These are phyloP conservation scores for Tuber indicum DNA, from an alignment of 495 filamentous ascomycete species.

Conservation along the genomic window DNA sequence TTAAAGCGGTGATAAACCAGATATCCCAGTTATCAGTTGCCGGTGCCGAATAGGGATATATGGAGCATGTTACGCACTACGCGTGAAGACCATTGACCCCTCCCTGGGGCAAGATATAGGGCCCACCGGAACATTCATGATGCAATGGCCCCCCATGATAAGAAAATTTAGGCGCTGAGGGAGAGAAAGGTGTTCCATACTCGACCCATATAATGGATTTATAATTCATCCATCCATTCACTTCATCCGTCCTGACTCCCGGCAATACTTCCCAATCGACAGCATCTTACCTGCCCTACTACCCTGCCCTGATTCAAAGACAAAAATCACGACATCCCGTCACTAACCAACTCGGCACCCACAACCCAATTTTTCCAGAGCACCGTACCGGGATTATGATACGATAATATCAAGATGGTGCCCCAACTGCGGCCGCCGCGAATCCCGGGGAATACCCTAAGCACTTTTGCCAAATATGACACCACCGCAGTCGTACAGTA, in stretches of 20 bases:
- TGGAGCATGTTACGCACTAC: not conserved
- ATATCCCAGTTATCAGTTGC: not conserved
- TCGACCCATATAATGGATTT: not conserved
- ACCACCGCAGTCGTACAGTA: not conserved
- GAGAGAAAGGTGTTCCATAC: not conserved
- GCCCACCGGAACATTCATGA: not conserved
- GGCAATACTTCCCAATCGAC: conserved; percentile 1
- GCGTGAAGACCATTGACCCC: not conserved
- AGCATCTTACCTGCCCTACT: not conserved
- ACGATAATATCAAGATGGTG: not conserved
- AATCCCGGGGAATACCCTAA: not conserved
- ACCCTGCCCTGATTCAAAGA: not conserved
- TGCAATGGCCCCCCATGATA: not conserved
- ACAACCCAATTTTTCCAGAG: not conserved
- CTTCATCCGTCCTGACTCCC: not conserved
- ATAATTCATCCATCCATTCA: not conserved
- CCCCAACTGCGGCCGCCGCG: not conserved
- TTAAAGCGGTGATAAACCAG: not conserved
- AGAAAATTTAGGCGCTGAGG: not conserved
- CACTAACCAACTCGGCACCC: not conserved
- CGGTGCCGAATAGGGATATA: not conserved
- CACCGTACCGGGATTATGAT: not conserved
- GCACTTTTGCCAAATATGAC: not conserved
- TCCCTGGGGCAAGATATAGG: not conserved
- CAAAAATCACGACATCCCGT: not conserved